These are phyloP conservation scores for Suhomyces atakaporum DNA, from an alignment of 1,139 yeast genomes.

Conservation along the genomic window DNA sequence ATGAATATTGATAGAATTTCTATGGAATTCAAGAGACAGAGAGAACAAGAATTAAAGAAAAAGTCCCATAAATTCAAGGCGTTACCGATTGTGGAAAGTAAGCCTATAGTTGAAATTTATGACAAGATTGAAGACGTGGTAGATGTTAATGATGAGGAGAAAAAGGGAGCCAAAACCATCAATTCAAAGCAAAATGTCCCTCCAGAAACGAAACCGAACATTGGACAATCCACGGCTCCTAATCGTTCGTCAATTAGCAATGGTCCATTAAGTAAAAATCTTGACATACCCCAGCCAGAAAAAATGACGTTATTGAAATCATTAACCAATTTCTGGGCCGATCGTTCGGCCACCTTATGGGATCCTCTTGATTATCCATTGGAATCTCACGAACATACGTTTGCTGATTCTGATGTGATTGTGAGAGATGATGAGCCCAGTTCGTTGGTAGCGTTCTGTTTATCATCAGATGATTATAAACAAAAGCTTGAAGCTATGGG, in stretches of 20 bases:
- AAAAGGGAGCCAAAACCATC: conserved; percentile 9
- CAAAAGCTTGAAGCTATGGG: conserved; percentile 56
- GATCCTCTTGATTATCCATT: conserved; percentile 87
- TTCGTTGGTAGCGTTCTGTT: conserved; percentile 88
- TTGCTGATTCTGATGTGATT: conserved; percentile 90
- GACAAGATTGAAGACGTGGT: conserved; percentile 90
- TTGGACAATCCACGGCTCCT: conserved; percentile 1
- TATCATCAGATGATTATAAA: conserved; percentile 79
- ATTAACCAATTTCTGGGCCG: conserved; percentile 94
- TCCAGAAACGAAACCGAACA: conserved; percentile 1
- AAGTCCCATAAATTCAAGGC: conserved; percentile 72
- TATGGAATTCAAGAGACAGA: conserved; percentile 80
- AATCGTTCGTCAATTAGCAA: conserved; percentile 4
- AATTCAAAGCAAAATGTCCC: not conserved
- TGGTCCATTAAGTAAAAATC: conserved; percentile 12
- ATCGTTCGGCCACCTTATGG: conserved; percentile 94
- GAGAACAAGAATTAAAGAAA: conserved; percentile 71
- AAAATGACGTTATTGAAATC: conserved; percentile 78
- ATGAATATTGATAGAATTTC: conserved; percentile 82
- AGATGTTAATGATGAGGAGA: conserved; percentile 34
- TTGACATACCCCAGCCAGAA: conserved; percentile 55
- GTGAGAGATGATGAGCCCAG: conserved; percentile 97
- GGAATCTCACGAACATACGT: conserved; percentile 79
- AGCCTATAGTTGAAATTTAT: conserved; percentile 90
- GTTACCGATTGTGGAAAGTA: conserved; percentile 70